These are phyloP conservation scores for Aspergillus awamori DNA, from an alignment of 2,329 filamentous ascomycete genomes.

Conservation along the genomic window DNA sequence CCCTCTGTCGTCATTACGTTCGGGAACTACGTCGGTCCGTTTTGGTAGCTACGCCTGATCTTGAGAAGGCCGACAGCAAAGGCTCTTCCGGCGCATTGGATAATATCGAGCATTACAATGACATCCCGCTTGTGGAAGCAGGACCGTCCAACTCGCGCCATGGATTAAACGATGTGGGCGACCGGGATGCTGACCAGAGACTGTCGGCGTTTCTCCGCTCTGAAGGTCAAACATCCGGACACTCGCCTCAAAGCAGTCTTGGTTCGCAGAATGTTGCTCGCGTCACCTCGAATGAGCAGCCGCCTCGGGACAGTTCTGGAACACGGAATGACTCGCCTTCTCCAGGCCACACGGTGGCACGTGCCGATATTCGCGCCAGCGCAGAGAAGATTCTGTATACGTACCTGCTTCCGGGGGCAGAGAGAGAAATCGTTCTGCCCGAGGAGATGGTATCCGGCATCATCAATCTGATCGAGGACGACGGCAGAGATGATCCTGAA, in stretches of 20 bases:
- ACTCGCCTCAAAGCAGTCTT: slow-evolving; percentile 59
- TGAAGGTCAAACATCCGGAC: slow-evolving; percentile 50
- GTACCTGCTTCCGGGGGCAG: slow-evolving; percentile 89
- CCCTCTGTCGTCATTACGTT: slow-evolving; percentile 91
- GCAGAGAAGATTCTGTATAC: slow-evolving; percentile 99
- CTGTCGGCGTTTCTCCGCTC: slow-evolving; percentile 85
- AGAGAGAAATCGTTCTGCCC: slow-evolving; percentile 92
- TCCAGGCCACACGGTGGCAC: slow-evolving; percentile 78
- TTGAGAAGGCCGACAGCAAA: slow-evolving; percentile 79
- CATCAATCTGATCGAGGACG: slow-evolving; percentile 83
- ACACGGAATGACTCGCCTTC: slow-evolving; percentile 77
- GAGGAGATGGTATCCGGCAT: slow-evolving; percentile 84
- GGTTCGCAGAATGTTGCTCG: slow-evolving; percentile 50
- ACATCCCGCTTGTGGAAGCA: slow-evolving; percentile 52
- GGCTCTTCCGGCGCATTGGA: slow-evolving; percentile 81
- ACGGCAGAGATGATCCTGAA: slow-evolving; percentile 91
- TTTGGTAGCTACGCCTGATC: slow-evolving; percentile 87
- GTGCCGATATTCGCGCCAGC: slow-evolving; percentile 86
- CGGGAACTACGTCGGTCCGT: slow-evolving; percentile 92
- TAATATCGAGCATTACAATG: slow-evolving; percentile 68
- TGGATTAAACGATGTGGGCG: slow-evolving; percentile 65
- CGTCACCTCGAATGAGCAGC: slow-evolving; percentile 49
- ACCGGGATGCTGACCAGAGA: slow-evolving; percentile 80
- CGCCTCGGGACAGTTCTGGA: slow-evolving; percentile 60
- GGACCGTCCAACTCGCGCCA: slow-evolving; percentile 60